Percentiles rank a stretch among this genome's conserved stretches.
phyloP scores from a whole-genome alignment of 345 rosid genomes.

The Gossypium stocksii region DNA sequence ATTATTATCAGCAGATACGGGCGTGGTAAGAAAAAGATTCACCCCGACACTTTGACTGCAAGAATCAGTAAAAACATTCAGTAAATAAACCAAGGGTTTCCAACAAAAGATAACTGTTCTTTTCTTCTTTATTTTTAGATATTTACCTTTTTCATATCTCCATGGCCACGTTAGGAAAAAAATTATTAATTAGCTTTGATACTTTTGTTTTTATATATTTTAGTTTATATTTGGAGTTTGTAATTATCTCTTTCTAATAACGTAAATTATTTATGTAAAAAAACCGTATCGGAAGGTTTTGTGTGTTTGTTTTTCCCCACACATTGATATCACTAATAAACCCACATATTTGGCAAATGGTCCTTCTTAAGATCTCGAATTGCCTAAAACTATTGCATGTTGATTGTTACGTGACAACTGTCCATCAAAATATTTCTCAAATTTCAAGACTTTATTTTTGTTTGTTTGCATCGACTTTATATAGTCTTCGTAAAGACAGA shows the following conservation, averaged over 20 bases:
- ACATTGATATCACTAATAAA: background rate
- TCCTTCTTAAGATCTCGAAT: background rate
- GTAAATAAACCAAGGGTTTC: background rate
- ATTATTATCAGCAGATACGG: constrained; percentile 35
- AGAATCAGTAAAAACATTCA: constrained; percentile 3
- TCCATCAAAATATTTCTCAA: background rate
- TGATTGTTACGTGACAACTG: background rate
- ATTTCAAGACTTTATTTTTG: background rate
- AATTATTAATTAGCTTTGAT: too few species aligned
- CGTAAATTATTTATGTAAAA: too few species aligned
- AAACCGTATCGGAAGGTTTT: too few species aligned
- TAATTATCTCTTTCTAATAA: too few species aligned
- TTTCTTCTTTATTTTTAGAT: background rate
- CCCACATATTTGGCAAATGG: background rate
- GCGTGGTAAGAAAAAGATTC: constrained; percentile 40
- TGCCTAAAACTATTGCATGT: background rate
- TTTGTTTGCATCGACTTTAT: background rate
- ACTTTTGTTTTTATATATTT: background rate
- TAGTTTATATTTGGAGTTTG: rapidly evolving
- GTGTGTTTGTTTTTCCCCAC: background rate
- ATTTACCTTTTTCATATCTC: too few species aligned
- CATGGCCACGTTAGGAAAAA: too few species aligned
- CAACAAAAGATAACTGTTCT: background rate
- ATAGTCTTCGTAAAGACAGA: background rate
- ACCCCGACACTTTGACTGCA: constrained; percentile 32